Evolutionary conservation across 495 filamentous ascomycete species (phyloP).

Genomic region (Jackrogersella minutella): DNA sequence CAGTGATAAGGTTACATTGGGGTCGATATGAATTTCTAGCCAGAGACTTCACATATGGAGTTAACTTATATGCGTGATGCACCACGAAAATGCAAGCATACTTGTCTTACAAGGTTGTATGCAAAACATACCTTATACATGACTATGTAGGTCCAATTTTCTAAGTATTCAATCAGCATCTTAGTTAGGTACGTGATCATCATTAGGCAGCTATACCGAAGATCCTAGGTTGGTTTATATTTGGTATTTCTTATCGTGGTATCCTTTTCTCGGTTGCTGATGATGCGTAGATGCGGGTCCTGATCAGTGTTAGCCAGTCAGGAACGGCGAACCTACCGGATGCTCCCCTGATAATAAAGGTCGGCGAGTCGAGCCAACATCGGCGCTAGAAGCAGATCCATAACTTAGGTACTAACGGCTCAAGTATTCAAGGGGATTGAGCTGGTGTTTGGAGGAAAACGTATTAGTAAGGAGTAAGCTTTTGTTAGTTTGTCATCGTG

Average conservation of each 20-base stretch:
- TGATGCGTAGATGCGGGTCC: neutral
- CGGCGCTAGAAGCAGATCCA: neutral
- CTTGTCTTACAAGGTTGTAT: neutral
- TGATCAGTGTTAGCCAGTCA: neutral
- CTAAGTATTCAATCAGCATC: neutral
- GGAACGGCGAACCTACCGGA: neutral
- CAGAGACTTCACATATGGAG: neutral
- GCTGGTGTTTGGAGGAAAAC: neutral
- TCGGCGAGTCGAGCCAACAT: neutral
- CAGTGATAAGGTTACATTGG: too few species aligned
- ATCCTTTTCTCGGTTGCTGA: neutral
- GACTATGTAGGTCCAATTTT: neutral
- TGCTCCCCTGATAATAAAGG: neutral
- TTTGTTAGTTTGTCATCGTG: neutral
- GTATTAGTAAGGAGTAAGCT: neutral
- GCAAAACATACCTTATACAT: slow-evolving; percentile 1
- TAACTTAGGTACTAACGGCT: neutral
- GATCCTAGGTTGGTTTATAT: neutral
- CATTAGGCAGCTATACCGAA: neutral
- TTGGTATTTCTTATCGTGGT: neutral
- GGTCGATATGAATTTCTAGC: neutral
- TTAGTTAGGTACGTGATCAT: neutral
- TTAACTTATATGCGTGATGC: neutral
- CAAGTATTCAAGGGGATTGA: neutral
- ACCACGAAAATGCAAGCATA: neutral